phyloP scores from a whole-genome alignment of 306 rosid species.

The Aeschynomene evenia region DNA sequence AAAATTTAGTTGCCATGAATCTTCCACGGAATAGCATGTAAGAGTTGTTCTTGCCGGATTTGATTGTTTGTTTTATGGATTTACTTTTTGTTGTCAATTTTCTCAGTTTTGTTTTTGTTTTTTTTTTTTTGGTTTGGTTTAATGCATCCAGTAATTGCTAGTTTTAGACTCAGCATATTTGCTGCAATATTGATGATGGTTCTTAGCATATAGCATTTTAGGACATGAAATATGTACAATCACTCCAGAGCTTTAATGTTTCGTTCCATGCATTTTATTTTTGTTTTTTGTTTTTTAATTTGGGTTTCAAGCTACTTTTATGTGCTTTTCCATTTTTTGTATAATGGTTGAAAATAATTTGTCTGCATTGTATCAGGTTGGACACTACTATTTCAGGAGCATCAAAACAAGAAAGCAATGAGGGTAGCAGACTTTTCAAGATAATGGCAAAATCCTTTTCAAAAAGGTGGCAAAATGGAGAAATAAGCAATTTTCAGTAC shows the following conservation, averaged over 20 bases:
- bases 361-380: slow-evolving; percentile 61
- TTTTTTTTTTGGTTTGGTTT: no score
- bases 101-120: slow-evolving; percentile 13
- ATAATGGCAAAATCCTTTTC: slow-evolving; percentile 91
- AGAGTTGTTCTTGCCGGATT: slow-evolving; percentile 27
- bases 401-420: slow-evolving; percentile 86
- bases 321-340: neutral
- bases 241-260: slow-evolving; percentile 9
- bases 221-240: slow-evolving; percentile 19
- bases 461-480: slow-evolving; percentile 98
- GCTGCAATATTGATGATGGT: slow-evolving; percentile 24
- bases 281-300: neutral
- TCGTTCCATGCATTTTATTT: slow-evolving; percentile 11
- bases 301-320: neutral
- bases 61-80: slow-evolving; percentile 18
- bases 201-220: neutral
- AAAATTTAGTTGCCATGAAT: slow-evolving; percentile 85
- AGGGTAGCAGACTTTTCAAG: slow-evolving; percentile 95
- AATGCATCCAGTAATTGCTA: neutral
- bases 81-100: slow-evolving; percentile 14
- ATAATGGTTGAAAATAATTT: neutral
- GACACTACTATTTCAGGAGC: slow-evolving; percentile 99
- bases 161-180: slow-evolving; percentile 1
- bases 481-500: slow-evolving; percentile 97
- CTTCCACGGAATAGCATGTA: slow-evolving; percentile 99